phyloP scores from a whole-genome alignment of 176 grass and related monocot species.

The Tillandsia fasciculata region DNA sequence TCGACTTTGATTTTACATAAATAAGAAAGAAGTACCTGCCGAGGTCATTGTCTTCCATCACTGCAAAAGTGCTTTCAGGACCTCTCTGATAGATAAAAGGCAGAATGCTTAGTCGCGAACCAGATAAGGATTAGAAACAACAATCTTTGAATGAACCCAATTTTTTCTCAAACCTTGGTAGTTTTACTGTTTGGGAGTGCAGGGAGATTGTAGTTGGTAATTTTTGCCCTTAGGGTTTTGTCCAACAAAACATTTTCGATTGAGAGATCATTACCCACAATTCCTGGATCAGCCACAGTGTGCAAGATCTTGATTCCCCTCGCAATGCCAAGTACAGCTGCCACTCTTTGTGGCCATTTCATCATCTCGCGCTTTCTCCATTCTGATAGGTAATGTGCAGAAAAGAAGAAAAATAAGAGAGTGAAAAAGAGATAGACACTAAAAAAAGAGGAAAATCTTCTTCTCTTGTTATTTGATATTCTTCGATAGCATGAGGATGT shows the following conservation, averaged over 20 bases:
- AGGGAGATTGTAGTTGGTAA: constrained; percentile 86
- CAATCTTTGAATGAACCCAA: background rate
- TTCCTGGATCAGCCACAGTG: constrained; percentile 64
- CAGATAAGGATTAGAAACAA: background rate
- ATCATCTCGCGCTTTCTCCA: constrained; percentile 54
- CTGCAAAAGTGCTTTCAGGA: background rate
- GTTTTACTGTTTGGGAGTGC: constrained; percentile 48
- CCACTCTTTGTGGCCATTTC: constrained; percentile 64
- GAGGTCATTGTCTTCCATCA: background rate
- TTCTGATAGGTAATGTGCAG: constrained; percentile 32
- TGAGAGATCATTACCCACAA: constrained; percentile 74
- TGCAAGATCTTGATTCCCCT: constrained; percentile 94
- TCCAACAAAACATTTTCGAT: constrained; percentile 76
- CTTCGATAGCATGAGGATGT: background rate
- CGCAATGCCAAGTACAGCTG: constrained; percentile 45
- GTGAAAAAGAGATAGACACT: background rate
- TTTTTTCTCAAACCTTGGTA: constrained; percentile 32
- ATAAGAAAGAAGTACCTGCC: background rate
- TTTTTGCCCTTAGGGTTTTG: constrained; percentile 70
- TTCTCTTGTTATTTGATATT: background rate
- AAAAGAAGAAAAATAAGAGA: background rate
- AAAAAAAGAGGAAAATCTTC: background rate
- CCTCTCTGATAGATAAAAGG: constrained; percentile 3
- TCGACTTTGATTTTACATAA: background rate
- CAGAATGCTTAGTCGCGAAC: background rate